Conservation (phyloP, 345 rosid genomes). For the Odontarrhena argentea region DNA sequence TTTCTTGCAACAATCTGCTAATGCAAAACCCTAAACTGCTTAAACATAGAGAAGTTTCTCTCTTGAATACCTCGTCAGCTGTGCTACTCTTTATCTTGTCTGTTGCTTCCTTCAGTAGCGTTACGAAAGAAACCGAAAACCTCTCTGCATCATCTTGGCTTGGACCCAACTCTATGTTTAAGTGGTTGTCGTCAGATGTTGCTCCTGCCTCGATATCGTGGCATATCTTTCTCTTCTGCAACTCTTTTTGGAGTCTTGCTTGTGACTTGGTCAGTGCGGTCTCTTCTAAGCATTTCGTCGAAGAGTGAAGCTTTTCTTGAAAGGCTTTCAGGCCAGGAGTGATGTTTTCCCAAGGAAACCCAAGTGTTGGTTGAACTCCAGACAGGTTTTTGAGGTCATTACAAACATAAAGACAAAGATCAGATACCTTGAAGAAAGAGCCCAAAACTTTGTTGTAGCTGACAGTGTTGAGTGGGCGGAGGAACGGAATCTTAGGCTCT, state of each 20-base stretch:
- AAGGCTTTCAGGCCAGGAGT: constrained; percentile 49
- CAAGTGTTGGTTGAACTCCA: constrained; percentile 31
- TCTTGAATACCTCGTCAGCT: constrained; percentile 47
- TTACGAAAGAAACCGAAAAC: constrained; percentile 47
- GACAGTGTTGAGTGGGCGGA: constrained; percentile 47
- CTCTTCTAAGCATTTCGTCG: constrained; percentile 51
- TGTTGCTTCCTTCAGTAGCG: constrained; percentile 40
- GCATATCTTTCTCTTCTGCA: constrained; percentile 45
- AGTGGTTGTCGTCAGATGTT: constrained; percentile 34
- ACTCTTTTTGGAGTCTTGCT: constrained; percentile 36
- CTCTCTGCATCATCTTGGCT: constrained; percentile 44
- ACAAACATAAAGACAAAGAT: constrained; percentile 49
- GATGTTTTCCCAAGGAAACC: constrained; percentile 43
- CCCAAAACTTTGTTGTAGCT: constrained; percentile 48
- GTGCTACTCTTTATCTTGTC: constrained; percentile 36
- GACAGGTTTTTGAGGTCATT: constrained; percentile 44
- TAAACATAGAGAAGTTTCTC: constrained; percentile 44
- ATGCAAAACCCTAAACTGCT: constrained; percentile 64
- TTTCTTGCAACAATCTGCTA: constrained; percentile 53
- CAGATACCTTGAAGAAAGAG: constrained; percentile 48
- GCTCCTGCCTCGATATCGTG: constrained; percentile 59
- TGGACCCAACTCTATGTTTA: constrained; percentile 31
- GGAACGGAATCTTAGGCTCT: constrained; percentile 65
- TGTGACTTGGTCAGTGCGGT: constrained; percentile 40
- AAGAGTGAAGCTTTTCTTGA: constrained; percentile 42